Evolutionary conservation across 176 grass and related monocot genomes (phyloP).

Genomic region (Secale cereale): DNA sequence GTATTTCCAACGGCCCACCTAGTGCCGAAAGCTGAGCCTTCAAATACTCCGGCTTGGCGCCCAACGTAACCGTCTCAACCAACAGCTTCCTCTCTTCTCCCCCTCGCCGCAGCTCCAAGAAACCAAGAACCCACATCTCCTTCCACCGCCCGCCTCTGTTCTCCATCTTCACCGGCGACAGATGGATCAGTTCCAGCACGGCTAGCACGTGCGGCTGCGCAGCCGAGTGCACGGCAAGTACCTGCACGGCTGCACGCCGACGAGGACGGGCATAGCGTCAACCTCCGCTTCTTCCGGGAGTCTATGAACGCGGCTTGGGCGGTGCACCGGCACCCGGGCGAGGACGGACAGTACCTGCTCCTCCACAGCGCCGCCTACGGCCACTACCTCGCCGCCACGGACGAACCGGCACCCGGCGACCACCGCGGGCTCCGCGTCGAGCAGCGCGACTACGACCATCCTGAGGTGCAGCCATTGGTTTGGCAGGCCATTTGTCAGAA

Average conservation of each 20-base stretch:
- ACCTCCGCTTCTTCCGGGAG: background rate
- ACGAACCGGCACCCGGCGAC: background rate
- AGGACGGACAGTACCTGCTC: background rate
- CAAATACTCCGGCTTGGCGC: no score
- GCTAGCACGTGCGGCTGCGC: background rate
- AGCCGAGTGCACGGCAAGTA: background rate
- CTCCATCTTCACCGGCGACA: background rate
- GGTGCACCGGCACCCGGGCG: background rate
- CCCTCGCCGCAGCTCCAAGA: background rate
- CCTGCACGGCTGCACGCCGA: conserved; percentile 26
- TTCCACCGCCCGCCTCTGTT: background rate
- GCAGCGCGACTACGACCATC: background rate
- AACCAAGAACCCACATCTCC: background rate
- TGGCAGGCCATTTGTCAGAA: background rate
- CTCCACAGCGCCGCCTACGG: conserved; percentile 16
- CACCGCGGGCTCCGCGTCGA: background rate
- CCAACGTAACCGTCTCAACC: no score
- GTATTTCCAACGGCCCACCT: no score
- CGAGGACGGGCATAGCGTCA: background rate
- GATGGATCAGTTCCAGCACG: conserved; percentile 10
- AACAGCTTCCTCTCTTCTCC: background rate
- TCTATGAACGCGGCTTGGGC: conserved; percentile 1
- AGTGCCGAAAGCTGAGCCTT: no score
- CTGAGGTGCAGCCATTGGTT: background rate
- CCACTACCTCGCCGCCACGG: conserved; percentile 7